Base-by-base conservation (phyloP, 2,329 filamentous ascomycete genomes). In the Calonectria montana region DNA sequence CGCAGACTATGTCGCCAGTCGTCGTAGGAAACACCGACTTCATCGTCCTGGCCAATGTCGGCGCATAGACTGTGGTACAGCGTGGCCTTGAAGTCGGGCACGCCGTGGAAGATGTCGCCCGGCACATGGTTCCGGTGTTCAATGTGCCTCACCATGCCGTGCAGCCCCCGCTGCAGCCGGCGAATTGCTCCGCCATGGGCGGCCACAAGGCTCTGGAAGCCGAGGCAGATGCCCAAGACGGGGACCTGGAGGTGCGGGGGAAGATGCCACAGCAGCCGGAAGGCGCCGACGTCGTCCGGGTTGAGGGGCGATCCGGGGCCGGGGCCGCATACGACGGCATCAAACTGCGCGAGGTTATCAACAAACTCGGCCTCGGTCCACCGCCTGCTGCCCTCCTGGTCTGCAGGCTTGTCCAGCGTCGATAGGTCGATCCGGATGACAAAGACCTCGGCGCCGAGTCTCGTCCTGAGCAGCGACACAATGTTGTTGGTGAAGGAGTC, bases 401-500 rank as follows among this genome's bases (percentile, higher is more conserved):
- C 67, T 16, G 59, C 70, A 9, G 53, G 23, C 57, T 53, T 73
- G 27, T 78, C 91, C 71, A 97, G 87, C 50, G 94, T 80, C 57
- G 78, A 78, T 35, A 84, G 74, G 70, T 84, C 82, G 71, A 84
- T 84, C 69, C 80, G 81, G 66, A 84, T 74, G 47, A 84, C 81
- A 48, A 83, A 89, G 39, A 97, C 92, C 18, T 92, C 87, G 23
- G 90, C 93, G 71, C 88, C 85, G 10, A 97, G 88, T 4, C 91
- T 88, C 4, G 92, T 91, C 77, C 93, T 90, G 57, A 98, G 88
- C 39, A 98, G 90, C 7, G 94, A 92, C 65, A 97, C 91, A 79
- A 98, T 97, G 85, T 98, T 98, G 85, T 97, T 96, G 67, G 95
- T 94, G 84, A 98, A 99, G 48, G 96, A 98, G 86, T 99, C 97